Conservation (phyloP, 805 yeast species). For the Pichia paraexigua region DNA sequence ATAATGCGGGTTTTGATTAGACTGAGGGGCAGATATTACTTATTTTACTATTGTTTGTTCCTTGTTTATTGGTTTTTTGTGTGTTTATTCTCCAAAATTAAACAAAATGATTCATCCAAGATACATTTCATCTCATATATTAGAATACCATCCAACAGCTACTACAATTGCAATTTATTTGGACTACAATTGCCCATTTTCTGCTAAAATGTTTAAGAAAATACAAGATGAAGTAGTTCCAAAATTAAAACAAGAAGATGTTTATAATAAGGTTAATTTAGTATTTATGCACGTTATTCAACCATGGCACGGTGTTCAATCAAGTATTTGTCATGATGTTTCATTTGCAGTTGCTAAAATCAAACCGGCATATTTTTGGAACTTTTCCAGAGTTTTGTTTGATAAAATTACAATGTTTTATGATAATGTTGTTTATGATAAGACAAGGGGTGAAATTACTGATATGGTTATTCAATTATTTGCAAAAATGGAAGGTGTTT, state of each 20-base stretch:
- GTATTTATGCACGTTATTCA: slow-evolving; percentile 70
- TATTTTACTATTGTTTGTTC: not conserved
- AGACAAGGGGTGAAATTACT: slow-evolving; percentile 50
- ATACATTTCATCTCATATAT: slow-evolving; percentile 19
- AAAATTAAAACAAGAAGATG: slow-evolving; percentile 31
- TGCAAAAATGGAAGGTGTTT: slow-evolving; percentile 9
- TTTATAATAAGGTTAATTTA: slow-evolving; percentile 47
- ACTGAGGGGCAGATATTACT: not conserved
- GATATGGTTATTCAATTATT: slow-evolving; percentile 45
- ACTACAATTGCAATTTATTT: slow-evolving; percentile 52
- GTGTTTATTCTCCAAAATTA: not conserved
- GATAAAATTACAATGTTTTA: slow-evolving; percentile 46
- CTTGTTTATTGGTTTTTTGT: not conserved
- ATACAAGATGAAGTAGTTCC: slow-evolving; percentile 49
- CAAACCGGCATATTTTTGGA: slow-evolving; percentile 49
- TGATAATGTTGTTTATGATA: slow-evolving; percentile 50
- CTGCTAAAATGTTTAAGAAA: slow-evolving; percentile 54
- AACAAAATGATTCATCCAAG: slow-evolving; percentile 19
- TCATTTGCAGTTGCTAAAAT: slow-evolving; percentile 57
- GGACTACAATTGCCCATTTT: slow-evolving; percentile 75
- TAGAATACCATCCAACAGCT: not conserved
- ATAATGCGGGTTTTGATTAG: not conserved
- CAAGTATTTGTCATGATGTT: slow-evolving; percentile 62
- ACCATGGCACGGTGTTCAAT: slow-evolving; percentile 78
- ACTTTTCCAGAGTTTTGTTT: slow-evolving; percentile 49